These are phyloP conservation scores for Penicillium sp. DNA, from an alignment of 2,329 filamentous ascomycete genomes.

Conservation along the genomic window DNA sequence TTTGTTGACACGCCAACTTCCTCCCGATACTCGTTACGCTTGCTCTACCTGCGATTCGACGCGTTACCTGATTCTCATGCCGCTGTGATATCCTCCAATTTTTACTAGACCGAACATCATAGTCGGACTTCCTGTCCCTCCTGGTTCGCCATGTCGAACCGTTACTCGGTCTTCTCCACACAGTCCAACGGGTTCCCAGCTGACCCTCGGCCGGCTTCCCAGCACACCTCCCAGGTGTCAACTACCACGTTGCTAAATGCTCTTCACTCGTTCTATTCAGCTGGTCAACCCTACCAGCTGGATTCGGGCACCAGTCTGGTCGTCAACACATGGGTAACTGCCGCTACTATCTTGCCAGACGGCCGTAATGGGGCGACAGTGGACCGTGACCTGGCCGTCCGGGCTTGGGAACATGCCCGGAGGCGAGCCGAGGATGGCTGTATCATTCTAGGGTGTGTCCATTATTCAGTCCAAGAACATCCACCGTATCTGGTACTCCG, in stretches of 20 bases:
- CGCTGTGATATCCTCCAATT: neutral
- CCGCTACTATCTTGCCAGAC: conserved; percentile 69
- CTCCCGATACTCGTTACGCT: neutral
- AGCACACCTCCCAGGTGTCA: conserved; percentile 78
- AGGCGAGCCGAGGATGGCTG: conserved; percentile 94
- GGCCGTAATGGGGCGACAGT: conserved; percentile 75
- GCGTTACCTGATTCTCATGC: neutral
- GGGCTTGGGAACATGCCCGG: conserved; percentile 95
- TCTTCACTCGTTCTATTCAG: conserved; percentile 84
- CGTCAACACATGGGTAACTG: conserved; percentile 94
- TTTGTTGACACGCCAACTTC: conserved; percentile 17
- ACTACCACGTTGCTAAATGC: conserved; percentile 92
- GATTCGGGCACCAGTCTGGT: conserved; percentile 90
- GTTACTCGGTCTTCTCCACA: conserved; percentile 64
- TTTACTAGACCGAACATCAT: conserved; percentile 10
- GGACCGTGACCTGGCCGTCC: conserved; percentile 74
- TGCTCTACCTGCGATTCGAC: conserved; percentile 6
- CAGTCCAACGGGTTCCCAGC: conserved; percentile 60
- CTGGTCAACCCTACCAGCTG: conserved; percentile 78
- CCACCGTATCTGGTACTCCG: neutral
- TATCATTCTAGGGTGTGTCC: conserved; percentile 78
- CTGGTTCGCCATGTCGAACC: conserved; percentile 59
- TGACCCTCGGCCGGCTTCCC: conserved; percentile 60
- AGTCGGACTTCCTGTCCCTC: conserved; percentile 9
- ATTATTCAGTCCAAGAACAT: neutral